phyloP scores from a whole-genome alignment of 2,329 filamentous ascomycete genomes.

The Cladosporium phlei region DNA sequence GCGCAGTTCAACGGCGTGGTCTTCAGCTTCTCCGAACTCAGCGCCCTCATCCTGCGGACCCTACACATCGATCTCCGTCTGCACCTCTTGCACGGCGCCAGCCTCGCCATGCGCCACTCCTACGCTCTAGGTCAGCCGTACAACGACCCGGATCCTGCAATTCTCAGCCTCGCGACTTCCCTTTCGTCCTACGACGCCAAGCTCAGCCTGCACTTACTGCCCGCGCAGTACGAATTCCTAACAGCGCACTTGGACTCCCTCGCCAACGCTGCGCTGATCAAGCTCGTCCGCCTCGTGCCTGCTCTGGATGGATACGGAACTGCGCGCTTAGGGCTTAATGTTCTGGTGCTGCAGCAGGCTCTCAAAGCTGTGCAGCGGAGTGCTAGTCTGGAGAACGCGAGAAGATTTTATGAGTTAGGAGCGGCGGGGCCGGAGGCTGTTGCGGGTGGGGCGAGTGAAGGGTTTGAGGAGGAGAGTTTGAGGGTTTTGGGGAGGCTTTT shows the following conservation, averaged over 20 bases:
- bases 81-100: constrained; percentile 75
- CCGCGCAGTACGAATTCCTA: constrained; percentile 65
- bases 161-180: constrained; percentile 77
- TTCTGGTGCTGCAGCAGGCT: constrained; percentile 92
- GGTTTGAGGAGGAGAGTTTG: constrained; percentile 36
- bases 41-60: constrained; percentile 72
- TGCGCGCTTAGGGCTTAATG: constrained; percentile 86
- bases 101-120: constrained; percentile 45
- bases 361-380: constrained; percentile 78
- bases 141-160: constrained; percentile 70
- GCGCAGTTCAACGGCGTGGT: constrained; percentile 85
- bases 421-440: constrained; percentile 51
- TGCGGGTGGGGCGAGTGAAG: constrained; percentile 27
- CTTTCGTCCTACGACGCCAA: constrained; percentile 86
- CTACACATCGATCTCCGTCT: constrained; percentile 85
- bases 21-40: constrained; percentile 75
- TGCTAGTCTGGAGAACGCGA: constrained; percentile 59
- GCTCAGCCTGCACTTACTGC: constrained; percentile 65
- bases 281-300: constrained; percentile 63
- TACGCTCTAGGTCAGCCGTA: constrained; percentile 64
- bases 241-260: constrained; percentile 70
- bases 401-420: constrained; percentile 65
- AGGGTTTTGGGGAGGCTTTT: constrained; percentile 38
- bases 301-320: constrained; percentile 82
- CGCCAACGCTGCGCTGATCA: constrained; percentile 72